These are phyloP conservation scores for Plasmodium knowlesi DNA, from an alignment of 169 alveolate genomes.

Conservation along the genomic window DNA sequence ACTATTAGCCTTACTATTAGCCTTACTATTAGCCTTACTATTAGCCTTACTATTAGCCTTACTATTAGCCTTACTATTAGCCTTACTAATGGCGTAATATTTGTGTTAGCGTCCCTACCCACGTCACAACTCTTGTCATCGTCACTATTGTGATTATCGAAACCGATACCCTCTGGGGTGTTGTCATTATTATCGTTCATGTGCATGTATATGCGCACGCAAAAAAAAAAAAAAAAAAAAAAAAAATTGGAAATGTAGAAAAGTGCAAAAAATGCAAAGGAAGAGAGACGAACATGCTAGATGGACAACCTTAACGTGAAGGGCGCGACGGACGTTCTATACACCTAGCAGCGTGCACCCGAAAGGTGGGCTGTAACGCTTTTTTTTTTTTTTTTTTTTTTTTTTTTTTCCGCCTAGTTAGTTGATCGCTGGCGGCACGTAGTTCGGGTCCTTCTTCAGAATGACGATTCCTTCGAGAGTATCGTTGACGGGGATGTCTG, in stretches of 20 bases:
- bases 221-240: too few species aligned
- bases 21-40: too few species aligned
- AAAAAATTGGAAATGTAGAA: not conserved
- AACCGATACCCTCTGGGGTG: not conserved
- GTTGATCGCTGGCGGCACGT: conserved; percentile 46
- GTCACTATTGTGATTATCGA: not conserved
- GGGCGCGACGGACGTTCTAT: too few species aligned
- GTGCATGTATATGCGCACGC: not conserved
- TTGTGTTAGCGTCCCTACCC: not conserved
- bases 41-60: too few species aligned
- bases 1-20: too few species aligned
- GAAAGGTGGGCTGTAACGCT: not conserved
- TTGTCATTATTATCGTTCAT: not conserved
- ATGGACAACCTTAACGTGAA: not conserved
- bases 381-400: not conserved
- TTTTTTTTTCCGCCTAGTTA: not conserved
- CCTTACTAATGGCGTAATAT: too few species aligned
- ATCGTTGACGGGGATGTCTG: conserved; percentile 73
- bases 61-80: too few species aligned
- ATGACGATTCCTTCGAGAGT: conserved; percentile 77
- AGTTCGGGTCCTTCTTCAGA: conserved; percentile 75
- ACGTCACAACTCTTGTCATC: not conserved
- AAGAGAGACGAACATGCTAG: not conserved
- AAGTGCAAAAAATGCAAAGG: not conserved
- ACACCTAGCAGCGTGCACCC: not conserved